Conservation (phyloP, 2,329 filamentous ascomycete genomes). For the Lasiodiplodia citricola region DNA sequence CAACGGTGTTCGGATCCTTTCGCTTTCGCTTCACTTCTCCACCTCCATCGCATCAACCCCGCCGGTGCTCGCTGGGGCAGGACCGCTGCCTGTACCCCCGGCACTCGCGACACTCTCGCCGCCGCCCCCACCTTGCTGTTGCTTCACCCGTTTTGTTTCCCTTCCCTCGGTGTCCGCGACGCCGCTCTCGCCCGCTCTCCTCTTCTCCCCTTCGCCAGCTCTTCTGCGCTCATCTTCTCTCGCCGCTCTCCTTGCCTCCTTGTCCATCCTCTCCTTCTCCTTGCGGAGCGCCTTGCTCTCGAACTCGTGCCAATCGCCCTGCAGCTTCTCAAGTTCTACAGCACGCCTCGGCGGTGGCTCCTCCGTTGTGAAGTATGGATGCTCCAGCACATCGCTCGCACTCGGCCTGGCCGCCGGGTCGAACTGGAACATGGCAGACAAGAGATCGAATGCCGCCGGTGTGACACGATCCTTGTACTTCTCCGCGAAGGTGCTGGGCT, state of each 20-base stretch:
- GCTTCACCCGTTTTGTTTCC: conserved; percentile 40
- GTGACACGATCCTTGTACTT: conserved; percentile 81
- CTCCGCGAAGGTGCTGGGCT: conserved; percentile 77
- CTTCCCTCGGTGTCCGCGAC: conserved; percentile 36
- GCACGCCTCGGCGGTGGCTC: conserved; percentile 78
- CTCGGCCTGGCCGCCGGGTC: conserved; percentile 84
- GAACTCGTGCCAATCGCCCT: conserved; percentile 98
- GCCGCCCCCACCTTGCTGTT: not conserved
- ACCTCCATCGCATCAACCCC: conserved; percentile 10
- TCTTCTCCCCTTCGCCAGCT: conserved; percentile 38
- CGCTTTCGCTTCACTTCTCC: not conserved
- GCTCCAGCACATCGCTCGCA: conserved; percentile 81
- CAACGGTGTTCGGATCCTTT: not conserved
- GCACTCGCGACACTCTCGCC: conserved; percentile 13
- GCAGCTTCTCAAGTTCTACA: conserved; percentile 78
- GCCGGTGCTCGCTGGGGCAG: not conserved
- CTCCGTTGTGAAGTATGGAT: conserved; percentile 87
- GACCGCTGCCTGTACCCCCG: not conserved
- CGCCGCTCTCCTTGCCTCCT: conserved; percentile 55
- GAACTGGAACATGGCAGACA: conserved; percentile 85
- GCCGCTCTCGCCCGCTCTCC: conserved; percentile 35
- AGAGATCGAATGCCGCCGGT: conserved; percentile 79
- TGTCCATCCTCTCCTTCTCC: conserved; percentile 76
- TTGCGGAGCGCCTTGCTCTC: conserved; percentile 94
- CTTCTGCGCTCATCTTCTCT: conserved; percentile 15